Evolutionary conservation across 257 asterid genomes (phyloP), one percentile per base, ranked within the genome.

Genomic region (Solanum commersonii): DNA sequence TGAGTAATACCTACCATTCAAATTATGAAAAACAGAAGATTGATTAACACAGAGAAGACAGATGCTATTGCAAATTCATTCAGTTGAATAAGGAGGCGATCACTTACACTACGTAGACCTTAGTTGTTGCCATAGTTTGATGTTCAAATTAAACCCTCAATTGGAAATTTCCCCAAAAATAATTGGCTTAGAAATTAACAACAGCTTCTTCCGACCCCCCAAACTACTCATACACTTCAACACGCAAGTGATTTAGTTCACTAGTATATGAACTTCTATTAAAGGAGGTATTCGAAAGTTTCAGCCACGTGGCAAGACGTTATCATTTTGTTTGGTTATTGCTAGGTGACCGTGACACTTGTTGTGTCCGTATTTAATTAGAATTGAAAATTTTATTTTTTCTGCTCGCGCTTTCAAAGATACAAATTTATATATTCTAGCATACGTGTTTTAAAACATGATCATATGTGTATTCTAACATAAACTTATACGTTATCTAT

Each of bases 61-160:
- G 81, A 59, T 31, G 67, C 20, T 23, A 37, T 40, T 27, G 60
- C 7, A 46, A 25, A 16, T 34, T 35, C 60, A 11, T 34, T 72
- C 63, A 77, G 7, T 22, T 23, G 13, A 25, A 8, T 78, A 6
- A 14, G 34, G 38, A 16, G 20, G 18, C 1, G 11, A 8, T 1
- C 5, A 88, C 98, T 94, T 92, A 95, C 98, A 96, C 93, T 89
- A 96, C 91, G 88, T 95, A 96, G 37, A 96, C 89, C 91, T 93
- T 96, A 67, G 96, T 91, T 63, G 87, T 83, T 76, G 92, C 46
- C 98, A 96, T 96, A 1, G 31, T 49, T 81, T 18, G 84, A n/a
- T 77, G 84, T 25, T 79, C 3, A 25, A 77, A n/a, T 77, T 40
- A 6, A 40, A 40, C 23, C 84, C n/a, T 40, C 60, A 77, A 77